A percentile compares a stretch with the other conserved stretches of the same genome.
These are phyloP conservation scores for Phytopythium montanum DNA, from an alignment of 352 stramenopile species.

Conservation along the genomic window DNA sequence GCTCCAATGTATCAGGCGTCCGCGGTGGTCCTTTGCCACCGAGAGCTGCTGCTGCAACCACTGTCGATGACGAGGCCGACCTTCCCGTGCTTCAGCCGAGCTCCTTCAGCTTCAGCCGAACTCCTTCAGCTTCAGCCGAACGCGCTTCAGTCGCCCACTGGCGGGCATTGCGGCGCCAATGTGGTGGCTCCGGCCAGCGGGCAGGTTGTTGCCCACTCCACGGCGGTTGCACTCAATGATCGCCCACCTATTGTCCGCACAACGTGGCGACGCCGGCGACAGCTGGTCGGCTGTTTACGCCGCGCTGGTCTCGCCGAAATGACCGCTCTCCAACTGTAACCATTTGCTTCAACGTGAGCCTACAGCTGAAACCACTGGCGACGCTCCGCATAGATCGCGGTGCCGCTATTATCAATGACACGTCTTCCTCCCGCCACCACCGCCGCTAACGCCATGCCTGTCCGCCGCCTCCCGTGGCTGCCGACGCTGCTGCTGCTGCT, in stretches of 20 bases:
- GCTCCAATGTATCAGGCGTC: background rate
- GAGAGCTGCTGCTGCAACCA: background rate
- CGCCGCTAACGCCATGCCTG: no score
- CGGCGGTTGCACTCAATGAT: no score
- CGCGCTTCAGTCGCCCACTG: no score
- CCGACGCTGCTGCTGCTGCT: conserved; percentile 17
- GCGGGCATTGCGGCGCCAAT: background rate
- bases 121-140: background rate
- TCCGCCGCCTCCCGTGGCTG: conserved; percentile 10
- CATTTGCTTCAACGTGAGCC: no score
- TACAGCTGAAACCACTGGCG: no score
- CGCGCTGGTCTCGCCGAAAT: no score
- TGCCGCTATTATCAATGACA: no score
- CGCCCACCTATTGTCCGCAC: no score
- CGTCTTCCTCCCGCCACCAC: no score
- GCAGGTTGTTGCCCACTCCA: no score
- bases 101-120: background rate
- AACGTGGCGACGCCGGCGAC: background rate
- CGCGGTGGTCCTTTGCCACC: background rate
- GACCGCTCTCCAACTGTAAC: background rate
- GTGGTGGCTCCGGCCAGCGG: no score
- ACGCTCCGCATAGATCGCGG: no score
- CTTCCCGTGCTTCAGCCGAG: background rate
- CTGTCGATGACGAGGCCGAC: background rate
- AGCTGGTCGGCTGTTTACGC: background rate